Evolutionary conservation across 345 rosid species (phyloP).

Genomic region (Mallotus nudiflorus): DNA sequence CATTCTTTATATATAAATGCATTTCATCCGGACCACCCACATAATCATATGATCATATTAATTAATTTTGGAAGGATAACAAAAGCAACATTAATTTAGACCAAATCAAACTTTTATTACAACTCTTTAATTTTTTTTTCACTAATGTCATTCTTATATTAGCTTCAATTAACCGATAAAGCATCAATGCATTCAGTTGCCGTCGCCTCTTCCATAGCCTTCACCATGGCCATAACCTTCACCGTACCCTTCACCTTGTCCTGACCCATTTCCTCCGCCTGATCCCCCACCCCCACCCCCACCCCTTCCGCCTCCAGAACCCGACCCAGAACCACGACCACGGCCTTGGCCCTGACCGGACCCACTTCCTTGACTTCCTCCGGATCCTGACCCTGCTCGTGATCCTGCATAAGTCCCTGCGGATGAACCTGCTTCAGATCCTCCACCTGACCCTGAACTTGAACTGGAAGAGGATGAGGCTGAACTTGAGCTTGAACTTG

Average conservation of each 20-base stretch:
- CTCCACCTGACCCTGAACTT: background rate
- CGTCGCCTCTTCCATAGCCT: conserved; percentile 2
- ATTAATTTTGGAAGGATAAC: too few species aligned
- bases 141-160: too few species aligned
- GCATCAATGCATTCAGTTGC: background rate
- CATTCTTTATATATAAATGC: too few species aligned
- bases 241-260: background rate
- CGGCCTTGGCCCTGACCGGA: background rate
- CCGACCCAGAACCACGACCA: background rate
- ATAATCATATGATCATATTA: too few species aligned
- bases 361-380: background rate
- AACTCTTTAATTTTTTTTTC: too few species aligned
- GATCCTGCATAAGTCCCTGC: background rate
- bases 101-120: too few species aligned
- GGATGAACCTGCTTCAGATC: background rate
- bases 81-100: too few species aligned
- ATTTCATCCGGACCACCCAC: too few species aligned
- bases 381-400: background rate
- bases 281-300: background rate
- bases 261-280: background rate
- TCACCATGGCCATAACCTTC: background rate
- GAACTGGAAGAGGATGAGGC: background rate
- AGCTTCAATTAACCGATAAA: too few species aligned
- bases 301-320: background rate
- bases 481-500: background rate